phyloP scores from a whole-genome alignment of 2,329 filamentous ascomycete species.

The Colletotrichum tropicicola region DNA sequence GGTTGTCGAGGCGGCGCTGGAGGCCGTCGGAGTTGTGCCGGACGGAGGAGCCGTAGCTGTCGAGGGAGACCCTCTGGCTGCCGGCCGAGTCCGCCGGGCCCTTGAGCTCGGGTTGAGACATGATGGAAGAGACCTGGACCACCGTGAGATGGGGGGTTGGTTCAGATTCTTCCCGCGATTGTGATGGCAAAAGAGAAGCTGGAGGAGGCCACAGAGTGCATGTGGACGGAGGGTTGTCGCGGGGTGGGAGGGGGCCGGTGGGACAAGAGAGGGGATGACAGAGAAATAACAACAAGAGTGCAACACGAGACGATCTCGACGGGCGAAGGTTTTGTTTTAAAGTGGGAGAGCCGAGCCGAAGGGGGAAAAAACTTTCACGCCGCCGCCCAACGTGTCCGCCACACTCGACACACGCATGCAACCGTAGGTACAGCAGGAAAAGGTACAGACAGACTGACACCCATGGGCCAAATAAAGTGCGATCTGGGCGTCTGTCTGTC shows the following conservation, averaged over 20 bases:
- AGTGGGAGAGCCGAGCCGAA: neutral
- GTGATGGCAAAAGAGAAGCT: neutral
- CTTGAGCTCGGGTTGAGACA: slow-evolving; percentile 22
- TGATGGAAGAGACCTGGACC: neutral
- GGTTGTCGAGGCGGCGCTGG: slow-evolving; percentile 44
- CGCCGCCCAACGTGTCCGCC: slow-evolving; percentile 5
- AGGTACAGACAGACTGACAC: neutral
- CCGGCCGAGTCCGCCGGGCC: slow-evolving; percentile 11
- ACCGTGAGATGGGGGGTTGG: neutral
- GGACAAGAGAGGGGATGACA: neutral
- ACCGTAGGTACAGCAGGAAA: neutral
- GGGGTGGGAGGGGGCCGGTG: neutral
- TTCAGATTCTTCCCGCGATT: slow-evolving; percentile 2
- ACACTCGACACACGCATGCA: neutral
- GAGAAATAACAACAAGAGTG: neutral
- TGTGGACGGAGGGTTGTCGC: slow-evolving; percentile 10
- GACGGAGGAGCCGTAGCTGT: slow-evolving; percentile 29
- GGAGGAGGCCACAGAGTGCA: slow-evolving; percentile 13
- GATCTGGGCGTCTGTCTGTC: slow-evolving; percentile 1
- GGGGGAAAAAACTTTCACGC: neutral
- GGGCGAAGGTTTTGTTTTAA: slow-evolving; percentile 24
- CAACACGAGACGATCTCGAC: neutral
- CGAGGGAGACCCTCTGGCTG: slow-evolving; percentile 11
- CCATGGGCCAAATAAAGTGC: neutral
- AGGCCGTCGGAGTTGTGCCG: slow-evolving; percentile 35